Base-by-base conservation (phyloP, 2,329 filamentous ascomycete genomes). In the Fusarium nygamai region DNA sequence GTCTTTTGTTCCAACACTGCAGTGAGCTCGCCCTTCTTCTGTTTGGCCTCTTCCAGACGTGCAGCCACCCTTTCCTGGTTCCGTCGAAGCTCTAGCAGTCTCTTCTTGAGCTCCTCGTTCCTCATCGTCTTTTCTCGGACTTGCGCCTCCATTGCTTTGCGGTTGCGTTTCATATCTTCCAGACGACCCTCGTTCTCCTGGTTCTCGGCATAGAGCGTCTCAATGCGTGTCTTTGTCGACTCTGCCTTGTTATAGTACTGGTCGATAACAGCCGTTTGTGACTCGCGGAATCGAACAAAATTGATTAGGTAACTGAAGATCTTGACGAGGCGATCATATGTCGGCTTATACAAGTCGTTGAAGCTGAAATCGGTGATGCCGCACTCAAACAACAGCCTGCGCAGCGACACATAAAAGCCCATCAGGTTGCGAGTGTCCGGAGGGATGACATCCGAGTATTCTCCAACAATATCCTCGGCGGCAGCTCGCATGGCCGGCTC, bases 281-380 rank as follows among this genome's bases (percentile, higher is more conserved):
- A 95, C 85, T 98, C 95, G 78, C 96, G 93, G 85, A 98, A 99
- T 61, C 96, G 92, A 76, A 98, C 95, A 83, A 99, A 99, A 84
- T 99, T 99, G 86, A 99, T 99, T 73, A 98, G 90, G 83, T 98
- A 98, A 74, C 94, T 97, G 82, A 99, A 96, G 79, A 98, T 97
- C 85, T 96, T 97, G 79, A 96, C 93, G 20, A 98, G 89, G 50
- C 96, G 93, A 66, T 94, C 93, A 80, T 97, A 94, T 3, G 94
- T 97, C 22, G 96, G 96, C 81, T 93, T 93, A 81, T 97, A 96
- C 11, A 99, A 86, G 82, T 99, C 96, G 69, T 92, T 92, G 84
- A 98, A 98, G 41, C 93, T 94, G 79, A 99, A 98, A 83, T 99
- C 96, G 71, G 92, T 92, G 77, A 99, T 94, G 53, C 95, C 95